Evolutionary conservation across 2,329 filamentous ascomycete genomes (phyloP).

Genomic region (Beauveria medogensis): DNA sequence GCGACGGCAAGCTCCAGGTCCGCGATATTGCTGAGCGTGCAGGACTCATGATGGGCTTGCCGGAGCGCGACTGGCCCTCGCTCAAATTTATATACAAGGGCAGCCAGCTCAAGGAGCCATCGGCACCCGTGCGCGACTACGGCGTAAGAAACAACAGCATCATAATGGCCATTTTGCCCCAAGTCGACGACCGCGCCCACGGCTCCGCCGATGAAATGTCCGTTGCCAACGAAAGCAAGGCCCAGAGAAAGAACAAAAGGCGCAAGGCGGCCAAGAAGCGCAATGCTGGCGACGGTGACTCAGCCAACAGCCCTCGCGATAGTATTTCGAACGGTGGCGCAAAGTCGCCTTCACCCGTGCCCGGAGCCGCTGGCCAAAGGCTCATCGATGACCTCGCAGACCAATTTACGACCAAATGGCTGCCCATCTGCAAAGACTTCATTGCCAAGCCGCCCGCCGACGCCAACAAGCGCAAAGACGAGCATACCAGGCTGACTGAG

Average conservation of each 20-base stretch:
- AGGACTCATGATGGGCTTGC: slow-evolving; percentile 56
- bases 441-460: slow-evolving; percentile 55
- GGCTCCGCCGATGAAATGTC: slow-evolving; percentile 37
- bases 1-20: slow-evolving; percentile 62
- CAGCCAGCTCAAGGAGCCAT: slow-evolving; percentile 57
- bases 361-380: slow-evolving; percentile 31
- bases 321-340: slow-evolving; percentile 30
- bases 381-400: slow-evolving; percentile 59
- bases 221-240: slow-evolving; percentile 35
- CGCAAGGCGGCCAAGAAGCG: slow-evolving; percentile 37
- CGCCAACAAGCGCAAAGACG: slow-evolving; percentile 59
- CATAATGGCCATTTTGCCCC: slow-evolving; percentile 41
- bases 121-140: slow-evolving; percentile 49
- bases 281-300: slow-evolving; percentile 27
- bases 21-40: slow-evolving; percentile 60
- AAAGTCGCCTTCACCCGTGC: slow-evolving; percentile 20
- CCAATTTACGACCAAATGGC: slow-evolving; percentile 55
- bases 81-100: slow-evolving; percentile 70
- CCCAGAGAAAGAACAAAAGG: slow-evolving; percentile 24
- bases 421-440: slow-evolving; percentile 59
- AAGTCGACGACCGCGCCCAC: slow-evolving; percentile 28
- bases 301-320: slow-evolving; percentile 37
- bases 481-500: slow-evolving; percentile 68
- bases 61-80: slow-evolving; percentile 39
- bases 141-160: slow-evolving; percentile 54